These are phyloP conservation scores for Tetrahymena borealis DNA, from an alignment of 73 alveolate species.

Conservation along the genomic window DNA sequence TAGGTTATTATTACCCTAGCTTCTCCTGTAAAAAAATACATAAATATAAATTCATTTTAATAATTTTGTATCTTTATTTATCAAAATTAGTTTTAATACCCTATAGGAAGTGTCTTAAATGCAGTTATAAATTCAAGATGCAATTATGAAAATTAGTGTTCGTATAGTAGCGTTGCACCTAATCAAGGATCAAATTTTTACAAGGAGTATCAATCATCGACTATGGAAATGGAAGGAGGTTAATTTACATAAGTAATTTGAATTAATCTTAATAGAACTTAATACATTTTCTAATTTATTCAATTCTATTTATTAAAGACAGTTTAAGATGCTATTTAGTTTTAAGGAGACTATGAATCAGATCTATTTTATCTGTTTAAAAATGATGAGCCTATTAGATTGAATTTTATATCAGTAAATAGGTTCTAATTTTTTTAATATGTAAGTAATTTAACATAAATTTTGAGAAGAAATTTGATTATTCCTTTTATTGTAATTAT, in stretches of 20 bases:
- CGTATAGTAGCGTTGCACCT: neutral
- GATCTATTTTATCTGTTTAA: neutral
- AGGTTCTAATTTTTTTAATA: neutral
- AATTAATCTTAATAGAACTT: neutral
- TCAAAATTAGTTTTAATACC: neutral
- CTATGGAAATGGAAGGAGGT: neutral
- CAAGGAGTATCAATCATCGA: neutral
- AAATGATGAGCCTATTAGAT: neutral
- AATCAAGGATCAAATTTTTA: neutral
- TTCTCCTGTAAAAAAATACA: no score
- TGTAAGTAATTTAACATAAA: neutral
- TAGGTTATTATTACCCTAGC: no score
- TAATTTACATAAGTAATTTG: neutral
- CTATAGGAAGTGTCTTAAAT: neutral
- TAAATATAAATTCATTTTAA: no score
- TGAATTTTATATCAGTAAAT: neutral
- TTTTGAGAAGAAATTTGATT: neutral
- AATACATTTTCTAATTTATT: neutral
- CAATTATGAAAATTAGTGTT: neutral
- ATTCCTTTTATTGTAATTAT: neutral
- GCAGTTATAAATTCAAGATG: neutral
- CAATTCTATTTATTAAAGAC: neutral
- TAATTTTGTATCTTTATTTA: no score
- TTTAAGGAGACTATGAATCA: neutral
- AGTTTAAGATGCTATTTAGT: neutral